A percentile compares a stretch with the other conserved stretches of the same genome.
Evolutionary conservation across 345 rosid species (phyloP).

Genomic region (Brassica incana): DNA sequence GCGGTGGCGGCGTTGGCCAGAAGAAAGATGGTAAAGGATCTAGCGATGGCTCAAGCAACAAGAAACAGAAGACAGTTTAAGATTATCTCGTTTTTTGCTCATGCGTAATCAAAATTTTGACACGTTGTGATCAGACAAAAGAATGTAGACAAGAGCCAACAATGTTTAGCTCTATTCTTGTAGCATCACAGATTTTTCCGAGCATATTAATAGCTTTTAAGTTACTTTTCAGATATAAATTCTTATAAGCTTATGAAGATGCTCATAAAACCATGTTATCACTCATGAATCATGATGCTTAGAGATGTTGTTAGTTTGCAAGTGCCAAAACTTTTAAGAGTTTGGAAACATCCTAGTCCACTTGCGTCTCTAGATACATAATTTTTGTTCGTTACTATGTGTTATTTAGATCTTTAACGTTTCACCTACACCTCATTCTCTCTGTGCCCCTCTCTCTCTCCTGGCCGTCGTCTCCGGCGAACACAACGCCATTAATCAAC

Average conservation of each 20-base stretch:
- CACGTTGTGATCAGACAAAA: conserved; percentile 19
- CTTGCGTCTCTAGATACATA: no score
- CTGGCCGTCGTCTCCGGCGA: no score
- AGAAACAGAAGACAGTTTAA: conserved; percentile 38
- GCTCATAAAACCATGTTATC: no score
- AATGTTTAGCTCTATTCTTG: background rate
- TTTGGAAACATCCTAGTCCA: no score
- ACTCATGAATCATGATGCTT: no score
- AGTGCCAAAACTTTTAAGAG: no score
- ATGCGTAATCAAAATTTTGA: conserved; percentile 32
- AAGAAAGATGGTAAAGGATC: conserved; percentile 34
- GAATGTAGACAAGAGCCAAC: background rate
- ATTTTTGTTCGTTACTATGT: no score
- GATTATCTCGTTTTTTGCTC: background rate
- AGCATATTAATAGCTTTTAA: background rate
- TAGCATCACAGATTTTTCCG: background rate
- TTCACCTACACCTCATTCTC: no score
- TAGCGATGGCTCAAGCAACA: conserved; percentile 21
- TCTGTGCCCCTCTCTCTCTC: no score
- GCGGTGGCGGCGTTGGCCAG: conserved; percentile 21
- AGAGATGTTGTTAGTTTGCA: no score
- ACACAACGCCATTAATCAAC: no score
- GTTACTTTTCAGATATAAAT: background rate
- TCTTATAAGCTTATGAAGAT: background rate
- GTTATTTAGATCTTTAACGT: no score